Evolutionary conservation across 257 asterid genomes (phyloP).

Genomic region (Ocimum tenuiflorum): DNA sequence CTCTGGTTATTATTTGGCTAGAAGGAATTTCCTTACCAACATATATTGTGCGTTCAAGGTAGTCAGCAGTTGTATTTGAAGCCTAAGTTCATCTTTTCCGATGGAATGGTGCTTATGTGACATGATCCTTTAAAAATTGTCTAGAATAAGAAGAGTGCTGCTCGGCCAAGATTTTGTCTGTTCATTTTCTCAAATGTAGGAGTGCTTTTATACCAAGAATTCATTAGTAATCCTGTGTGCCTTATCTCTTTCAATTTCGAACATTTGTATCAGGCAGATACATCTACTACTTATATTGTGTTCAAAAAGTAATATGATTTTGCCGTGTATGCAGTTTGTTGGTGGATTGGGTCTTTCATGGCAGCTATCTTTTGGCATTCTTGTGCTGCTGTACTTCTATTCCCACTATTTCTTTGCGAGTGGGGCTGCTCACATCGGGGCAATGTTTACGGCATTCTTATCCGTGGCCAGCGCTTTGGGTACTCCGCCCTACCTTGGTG

Average conservation of each 20-base stretch:
- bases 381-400: slow-evolving; percentile 87
- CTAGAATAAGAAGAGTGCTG: neutral
- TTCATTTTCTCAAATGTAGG: neutral
- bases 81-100: too few relatives aligned
- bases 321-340: slow-evolving; percentile 53
- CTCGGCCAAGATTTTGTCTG: neutral
- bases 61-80: neutral
- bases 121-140: neutral
- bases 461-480: slow-evolving; percentile 91
- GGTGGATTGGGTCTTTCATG: slow-evolving; percentile 94
- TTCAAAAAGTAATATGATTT: neutral
- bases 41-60: neutral
- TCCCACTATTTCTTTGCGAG: slow-evolving; percentile 98
- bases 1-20: neutral
- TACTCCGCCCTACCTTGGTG: slow-evolving; percentile 80
- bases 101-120: too few relatives aligned
- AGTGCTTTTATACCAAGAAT: neutral
- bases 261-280: too few relatives aligned
- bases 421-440: slow-evolving; percentile 97
- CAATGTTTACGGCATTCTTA: slow-evolving; percentile 94
- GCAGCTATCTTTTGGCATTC: slow-evolving; percentile 92
- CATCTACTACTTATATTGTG: neutral
- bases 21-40: neutral
- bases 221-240: too few relatives aligned
- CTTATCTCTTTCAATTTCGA: neutral